Evolutionary conservation across 139 green algal genomes (phyloP).

Genomic region (Tetraselmis chui): DNA sequence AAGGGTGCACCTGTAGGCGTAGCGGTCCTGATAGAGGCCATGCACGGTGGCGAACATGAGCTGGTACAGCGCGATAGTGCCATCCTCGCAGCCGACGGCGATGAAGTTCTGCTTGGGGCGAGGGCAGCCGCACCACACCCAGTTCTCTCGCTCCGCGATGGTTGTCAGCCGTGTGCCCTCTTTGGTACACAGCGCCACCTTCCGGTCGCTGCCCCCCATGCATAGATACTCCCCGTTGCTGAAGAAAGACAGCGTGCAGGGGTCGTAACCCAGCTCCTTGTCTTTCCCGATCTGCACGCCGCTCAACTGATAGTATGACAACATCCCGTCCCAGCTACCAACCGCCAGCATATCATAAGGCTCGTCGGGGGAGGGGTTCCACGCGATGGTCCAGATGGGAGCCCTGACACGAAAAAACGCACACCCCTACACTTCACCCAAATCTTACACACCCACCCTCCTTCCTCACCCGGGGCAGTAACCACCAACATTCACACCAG

Average conservation of each 20-base stretch:
- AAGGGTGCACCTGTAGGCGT: slow-evolving; percentile 42
- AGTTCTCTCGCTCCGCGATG: slow-evolving; percentile 46
- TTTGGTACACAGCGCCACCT: slow-evolving; percentile 47
- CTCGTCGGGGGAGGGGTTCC: background rate
- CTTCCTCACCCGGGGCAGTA: slow-evolving; percentile 61
- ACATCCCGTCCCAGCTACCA: slow-evolving; percentile 61
- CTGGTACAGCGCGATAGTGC: slow-evolving; percentile 62
- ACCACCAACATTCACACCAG: slow-evolving; percentile 51
- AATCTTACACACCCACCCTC: slow-evolving; percentile 60
- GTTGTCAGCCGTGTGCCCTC: slow-evolving; percentile 58
- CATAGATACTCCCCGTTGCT: slow-evolving; percentile 55
- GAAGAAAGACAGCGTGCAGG: slow-evolving; percentile 48
- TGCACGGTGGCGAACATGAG: slow-evolving; percentile 67
- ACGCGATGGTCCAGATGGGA: background rate
- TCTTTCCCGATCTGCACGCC: slow-evolving; percentile 59
- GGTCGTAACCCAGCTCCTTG: slow-evolving; percentile 45
- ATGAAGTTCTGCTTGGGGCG: slow-evolving; percentile 62
- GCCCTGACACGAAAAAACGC: slow-evolving; percentile 27
- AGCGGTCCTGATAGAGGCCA: slow-evolving; percentile 62
- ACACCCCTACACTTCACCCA: slow-evolving; percentile 50
- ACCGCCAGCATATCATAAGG: slow-evolving; percentile 42
- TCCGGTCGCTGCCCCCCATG: slow-evolving; percentile 48
- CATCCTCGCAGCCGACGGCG: slow-evolving; percentile 62
- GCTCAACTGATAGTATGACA: slow-evolving; percentile 63
- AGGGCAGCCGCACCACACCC: slow-evolving; percentile 52